Conservation (phyloP, 768 basidiomycete species). For the Lentinula aciculospora region DNA sequence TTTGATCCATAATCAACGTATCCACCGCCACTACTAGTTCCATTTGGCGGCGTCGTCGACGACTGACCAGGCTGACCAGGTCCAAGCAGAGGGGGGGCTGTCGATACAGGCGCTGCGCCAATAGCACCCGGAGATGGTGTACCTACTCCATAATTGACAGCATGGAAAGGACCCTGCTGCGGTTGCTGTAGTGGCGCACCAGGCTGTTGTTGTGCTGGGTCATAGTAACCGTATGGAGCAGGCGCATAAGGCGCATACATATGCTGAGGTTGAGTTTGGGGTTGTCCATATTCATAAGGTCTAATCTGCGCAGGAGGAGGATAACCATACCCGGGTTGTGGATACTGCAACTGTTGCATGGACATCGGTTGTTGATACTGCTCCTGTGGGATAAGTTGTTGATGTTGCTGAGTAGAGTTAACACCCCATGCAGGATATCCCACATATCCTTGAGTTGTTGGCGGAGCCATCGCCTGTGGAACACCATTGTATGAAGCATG, state of each 20-base stretch:
- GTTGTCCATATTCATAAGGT: conserved; percentile 11
- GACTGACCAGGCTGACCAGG: not conserved
- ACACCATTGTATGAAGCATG: not conserved
- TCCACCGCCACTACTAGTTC: not conserved
- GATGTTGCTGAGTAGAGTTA: not conserved
- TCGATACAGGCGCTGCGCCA: not conserved
- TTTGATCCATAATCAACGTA: not conserved
- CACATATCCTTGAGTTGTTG: not conserved
- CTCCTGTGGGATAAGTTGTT: not conserved
- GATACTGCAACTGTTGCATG: not conserved
- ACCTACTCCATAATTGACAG: not conserved
- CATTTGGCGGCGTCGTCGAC: not conserved
- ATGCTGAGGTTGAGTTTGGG: conserved; percentile 6
- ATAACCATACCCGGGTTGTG: conserved; percentile 5
- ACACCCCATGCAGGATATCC: not conserved
- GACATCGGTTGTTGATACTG: not conserved
- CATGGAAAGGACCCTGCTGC: not conserved
- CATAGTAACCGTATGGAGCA: conserved; percentile 3
- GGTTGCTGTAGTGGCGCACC: conserved; percentile 13
- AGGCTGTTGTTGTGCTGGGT: conserved; percentile 8
- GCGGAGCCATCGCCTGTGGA: not conserved
- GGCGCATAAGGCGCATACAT: not conserved
- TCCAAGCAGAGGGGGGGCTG: not conserved
- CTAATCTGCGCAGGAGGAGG: conserved; percentile 11
- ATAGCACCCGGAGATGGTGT: not conserved